These are phyloP conservation scores for Sanchytrium tribonematis DNA, from an alignment of 371 early-diverging fungal genomes.

Conservation along the genomic window DNA sequence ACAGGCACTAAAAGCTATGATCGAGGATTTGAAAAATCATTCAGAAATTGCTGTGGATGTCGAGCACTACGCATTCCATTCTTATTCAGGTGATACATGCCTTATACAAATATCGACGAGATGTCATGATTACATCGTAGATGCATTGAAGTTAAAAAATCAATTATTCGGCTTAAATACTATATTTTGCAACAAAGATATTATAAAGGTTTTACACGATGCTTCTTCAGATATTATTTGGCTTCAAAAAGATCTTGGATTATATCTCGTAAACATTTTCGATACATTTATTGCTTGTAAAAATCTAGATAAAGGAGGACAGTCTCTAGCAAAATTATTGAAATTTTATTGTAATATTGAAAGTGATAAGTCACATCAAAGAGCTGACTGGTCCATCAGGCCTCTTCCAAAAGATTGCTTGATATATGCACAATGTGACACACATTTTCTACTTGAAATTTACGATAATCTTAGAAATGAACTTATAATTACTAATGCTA, in stretches of 20 bases:
- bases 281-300: constrained; percentile 84
- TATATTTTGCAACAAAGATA: constrained; percentile 50
- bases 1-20: constrained; percentile 29
- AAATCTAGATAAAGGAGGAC: constrained; percentile 30
- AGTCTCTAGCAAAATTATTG: constrained; percentile 55
- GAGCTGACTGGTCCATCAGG: constrained; percentile 90
- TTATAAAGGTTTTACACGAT: constrained; percentile 83
- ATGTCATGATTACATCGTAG: constrained; percentile 62
- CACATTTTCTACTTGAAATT: constrained; percentile 75
- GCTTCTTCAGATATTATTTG: constrained; percentile 77
- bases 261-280: constrained; percentile 77
- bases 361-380: constrained; percentile 72
- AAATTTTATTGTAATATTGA: constrained; percentile 38
- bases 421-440: constrained; percentile 70
- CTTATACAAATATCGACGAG: constrained; percentile 74
- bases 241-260: constrained; percentile 90
- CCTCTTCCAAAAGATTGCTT: constrained; percentile 73
- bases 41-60: constrained; percentile 70
- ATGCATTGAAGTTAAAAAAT: constrained; percentile 49
- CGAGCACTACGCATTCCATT: constrained; percentile 71
- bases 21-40: constrained; percentile 23
- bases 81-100: constrained; percentile 77
- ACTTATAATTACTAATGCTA: too few species aligned
- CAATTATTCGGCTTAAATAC: constrained; percentile 44
- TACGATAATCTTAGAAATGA: constrained; percentile 69